These are phyloP conservation scores for Hanseniaspora uvarum DNA, from an alignment of 1,139 yeast genomes.

Conservation along the genomic window DNA sequence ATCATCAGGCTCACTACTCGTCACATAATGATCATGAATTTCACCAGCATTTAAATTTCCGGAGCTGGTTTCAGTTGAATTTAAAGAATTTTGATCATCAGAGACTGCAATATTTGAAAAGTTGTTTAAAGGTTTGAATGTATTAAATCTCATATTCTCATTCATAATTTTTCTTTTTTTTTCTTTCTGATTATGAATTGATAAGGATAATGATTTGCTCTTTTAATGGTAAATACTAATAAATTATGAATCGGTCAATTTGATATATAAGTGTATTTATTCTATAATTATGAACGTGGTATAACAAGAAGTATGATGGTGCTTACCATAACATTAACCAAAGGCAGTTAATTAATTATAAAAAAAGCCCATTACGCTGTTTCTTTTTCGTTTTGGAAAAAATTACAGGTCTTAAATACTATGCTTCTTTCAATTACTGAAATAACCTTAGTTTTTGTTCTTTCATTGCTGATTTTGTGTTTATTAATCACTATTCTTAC, in stretches of 20 bases:
- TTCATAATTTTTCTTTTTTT: neutral
- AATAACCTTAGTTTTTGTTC: neutral
- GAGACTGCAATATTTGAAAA: neutral
- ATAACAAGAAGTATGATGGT: too few relatives aligned
- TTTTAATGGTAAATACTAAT: too few relatives aligned
- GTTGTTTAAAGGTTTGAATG: neutral
- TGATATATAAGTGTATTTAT: too few relatives aligned
- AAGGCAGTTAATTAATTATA: too few relatives aligned
- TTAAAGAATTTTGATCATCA: neutral
- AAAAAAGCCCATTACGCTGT: too few relatives aligned
- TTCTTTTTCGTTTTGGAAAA: too few relatives aligned
- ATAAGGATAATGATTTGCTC: neutral
- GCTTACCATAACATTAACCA: too few relatives aligned
- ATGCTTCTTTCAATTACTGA: too few relatives aligned
- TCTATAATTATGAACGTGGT: too few relatives aligned
- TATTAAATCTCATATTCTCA: slow-evolving; percentile 5
- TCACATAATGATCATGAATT: neutral
- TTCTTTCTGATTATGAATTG: neutral
- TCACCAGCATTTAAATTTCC: neutral
- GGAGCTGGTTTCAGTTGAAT: neutral
- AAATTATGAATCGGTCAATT: too few relatives aligned
- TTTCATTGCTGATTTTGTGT: neutral
- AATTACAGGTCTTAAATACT: too few relatives aligned
- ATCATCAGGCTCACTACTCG: neutral
- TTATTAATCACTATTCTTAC: neutral